A percentile compares a stretch with the other conserved stretches of the same genome.
Conservation (phyloP, 140 eudicot species). For the Ambrosia hybrid region DNA sequence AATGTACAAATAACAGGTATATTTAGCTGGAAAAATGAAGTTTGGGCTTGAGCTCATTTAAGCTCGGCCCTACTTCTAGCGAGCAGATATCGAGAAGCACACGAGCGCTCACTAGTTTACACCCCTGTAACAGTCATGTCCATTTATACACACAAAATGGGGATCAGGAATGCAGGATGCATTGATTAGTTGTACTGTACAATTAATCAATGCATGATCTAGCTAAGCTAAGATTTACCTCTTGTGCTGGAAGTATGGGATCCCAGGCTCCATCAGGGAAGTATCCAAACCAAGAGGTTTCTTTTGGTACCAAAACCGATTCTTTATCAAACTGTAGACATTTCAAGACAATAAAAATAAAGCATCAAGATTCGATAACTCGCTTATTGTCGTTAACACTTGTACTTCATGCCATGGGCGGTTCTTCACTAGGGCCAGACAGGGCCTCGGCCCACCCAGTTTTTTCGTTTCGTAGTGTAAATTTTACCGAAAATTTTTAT, state of each 20-base stretch:
- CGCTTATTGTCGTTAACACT: not conserved
- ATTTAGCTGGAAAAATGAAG: too few relatives aligned
- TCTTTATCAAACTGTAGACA: constrained; percentile 65
- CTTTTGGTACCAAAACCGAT: constrained; percentile 72
- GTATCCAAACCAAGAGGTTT: constrained; percentile 91
- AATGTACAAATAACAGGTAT: too few relatives aligned
- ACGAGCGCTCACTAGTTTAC: too few relatives aligned
- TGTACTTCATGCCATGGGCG: constrained; percentile 1
- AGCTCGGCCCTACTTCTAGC: too few relatives aligned
- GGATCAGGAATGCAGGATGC: not conserved
- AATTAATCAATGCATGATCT: constrained; percentile 12
- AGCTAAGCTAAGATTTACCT: constrained; percentile 44
- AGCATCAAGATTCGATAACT: not conserved
- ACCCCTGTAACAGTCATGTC: too few relatives aligned
- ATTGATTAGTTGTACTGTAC: constrained; percentile 20
- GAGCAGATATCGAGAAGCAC: too few relatives aligned
- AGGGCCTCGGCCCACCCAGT: too few relatives aligned
- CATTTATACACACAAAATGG: too few relatives aligned
- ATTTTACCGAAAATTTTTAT: too few relatives aligned
- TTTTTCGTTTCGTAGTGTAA: too few relatives aligned
- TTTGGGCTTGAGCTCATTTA: too few relatives aligned
- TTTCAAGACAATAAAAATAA: not conserved
- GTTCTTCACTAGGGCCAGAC: too few relatives aligned
- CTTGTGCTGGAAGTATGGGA: constrained; percentile 64
- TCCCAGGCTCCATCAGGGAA: constrained; percentile 76